These are phyloP conservation scores for Leptographium galeiforme DNA, from an alignment of 2,329 filamentous ascomycete genomes.

Conservation along the genomic window DNA sequence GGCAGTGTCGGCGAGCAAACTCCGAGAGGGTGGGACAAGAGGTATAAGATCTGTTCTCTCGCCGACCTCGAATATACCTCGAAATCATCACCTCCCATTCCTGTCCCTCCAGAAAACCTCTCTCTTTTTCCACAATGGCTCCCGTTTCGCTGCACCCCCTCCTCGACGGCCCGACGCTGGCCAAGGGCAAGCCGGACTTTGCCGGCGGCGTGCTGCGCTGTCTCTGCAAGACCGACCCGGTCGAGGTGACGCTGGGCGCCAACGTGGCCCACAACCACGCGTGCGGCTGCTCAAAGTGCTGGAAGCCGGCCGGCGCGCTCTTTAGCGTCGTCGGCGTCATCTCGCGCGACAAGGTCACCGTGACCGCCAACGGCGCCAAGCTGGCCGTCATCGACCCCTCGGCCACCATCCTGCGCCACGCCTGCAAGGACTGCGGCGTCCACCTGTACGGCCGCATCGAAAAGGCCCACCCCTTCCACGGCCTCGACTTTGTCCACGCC, in stretches of 20 bases:
- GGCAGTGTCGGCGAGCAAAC: too few species aligned
- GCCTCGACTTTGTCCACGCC: constrained; percentile 55
- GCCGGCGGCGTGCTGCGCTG: constrained; percentile 48
- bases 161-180: constrained; percentile 44
- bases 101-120: not conserved
- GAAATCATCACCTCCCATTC: too few species aligned
- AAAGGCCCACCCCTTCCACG: constrained; percentile 51
- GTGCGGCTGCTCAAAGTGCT: constrained; percentile 61
- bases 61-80: too few species aligned
- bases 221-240: constrained; percentile 40
- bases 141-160: constrained; percentile 41
- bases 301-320: constrained; percentile 50
- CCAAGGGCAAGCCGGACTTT: constrained; percentile 39
- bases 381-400: constrained; percentile 38
- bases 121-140: not conserved
- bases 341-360: constrained; percentile 36
- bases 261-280: constrained; percentile 57
- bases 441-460: constrained; percentile 54
- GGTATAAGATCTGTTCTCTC: too few species aligned
- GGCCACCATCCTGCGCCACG: constrained; percentile 48
- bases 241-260: constrained; percentile 42
- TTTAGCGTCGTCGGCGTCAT: constrained; percentile 53
- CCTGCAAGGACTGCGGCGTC: constrained; percentile 46
- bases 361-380: constrained; percentile 46
- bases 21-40: too few species aligned